Evolutionary conservation across 441 rosid genomes (phyloP).

Genomic region (Erodium moschatum): DNA sequence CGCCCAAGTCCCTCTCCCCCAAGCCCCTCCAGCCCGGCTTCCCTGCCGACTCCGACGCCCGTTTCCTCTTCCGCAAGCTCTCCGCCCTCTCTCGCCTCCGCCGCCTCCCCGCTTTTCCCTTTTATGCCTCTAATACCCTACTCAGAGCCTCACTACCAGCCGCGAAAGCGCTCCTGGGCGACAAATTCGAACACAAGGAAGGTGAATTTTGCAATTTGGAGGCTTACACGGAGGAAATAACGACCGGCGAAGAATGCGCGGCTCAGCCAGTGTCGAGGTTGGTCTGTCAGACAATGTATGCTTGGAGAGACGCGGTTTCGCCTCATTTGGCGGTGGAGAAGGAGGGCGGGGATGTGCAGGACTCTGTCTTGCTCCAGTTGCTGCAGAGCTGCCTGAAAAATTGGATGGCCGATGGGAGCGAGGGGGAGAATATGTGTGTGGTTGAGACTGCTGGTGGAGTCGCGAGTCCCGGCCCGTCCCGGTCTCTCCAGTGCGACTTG

Average conservation of each 20-base stretch:
- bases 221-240: slow-evolving; percentile 33
- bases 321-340: slow-evolving; percentile 85
- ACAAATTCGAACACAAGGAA: slow-evolving; percentile 10
- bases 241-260: slow-evolving; percentile 20
- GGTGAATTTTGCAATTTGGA: slow-evolving; percentile 34
- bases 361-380: slow-evolving; percentile 36
- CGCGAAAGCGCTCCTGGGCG: slow-evolving; percentile 27
- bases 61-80: slow-evolving; percentile 58
- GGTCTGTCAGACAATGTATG: slow-evolving; percentile 59
- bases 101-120: slow-evolving; percentile 8
- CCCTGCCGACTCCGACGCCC: slow-evolving; percentile 81
- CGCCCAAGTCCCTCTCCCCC: slow-evolving; percentile 57
- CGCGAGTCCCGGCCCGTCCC: slow-evolving; percentile 85
- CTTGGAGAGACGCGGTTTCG: slow-evolving; percentile 85
- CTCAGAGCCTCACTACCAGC: slow-evolving; percentile 50
- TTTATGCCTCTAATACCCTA: slow-evolving; percentile 44
- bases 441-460: slow-evolving; percentile 95
- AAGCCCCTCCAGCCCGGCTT: slow-evolving; percentile 89
- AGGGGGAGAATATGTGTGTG: slow-evolving; percentile 37
- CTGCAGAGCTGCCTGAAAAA: slow-evolving; percentile 40
- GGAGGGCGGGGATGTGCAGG: slow-evolving; percentile 47
- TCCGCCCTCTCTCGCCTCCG: slow-evolving; percentile 44
- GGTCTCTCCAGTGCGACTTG: slow-evolving; percentile 81
- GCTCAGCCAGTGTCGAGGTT: slow-evolving; percentile 32
- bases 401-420: slow-evolving; percentile 28